Percentiles rank a stretch among this genome's conserved stretches.
phyloP scores from a whole-genome alignment of 768 basidiomycete genomes.

The Mycena indigotica region DNA sequence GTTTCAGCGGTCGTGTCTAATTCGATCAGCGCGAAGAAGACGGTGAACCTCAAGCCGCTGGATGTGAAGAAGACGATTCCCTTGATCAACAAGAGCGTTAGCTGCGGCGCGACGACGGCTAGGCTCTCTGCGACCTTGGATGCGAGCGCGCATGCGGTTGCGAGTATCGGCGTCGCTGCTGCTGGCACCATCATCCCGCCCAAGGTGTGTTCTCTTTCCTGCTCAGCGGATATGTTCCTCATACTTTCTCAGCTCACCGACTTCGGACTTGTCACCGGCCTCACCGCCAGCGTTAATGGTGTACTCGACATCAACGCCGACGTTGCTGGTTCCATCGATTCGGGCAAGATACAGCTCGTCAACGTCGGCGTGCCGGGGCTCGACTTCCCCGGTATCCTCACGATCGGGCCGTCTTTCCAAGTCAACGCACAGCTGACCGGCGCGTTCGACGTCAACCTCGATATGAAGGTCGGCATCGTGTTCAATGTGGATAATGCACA shows the following conservation, averaged over 20 bases:
- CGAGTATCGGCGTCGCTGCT: slow-evolving; percentile 24
- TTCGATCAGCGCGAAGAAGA: not conserved
- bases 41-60: slow-evolving; percentile 11
- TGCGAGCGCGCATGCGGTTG: slow-evolving; percentile 13
- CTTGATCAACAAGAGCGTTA: slow-evolving; percentile 7
- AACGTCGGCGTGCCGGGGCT: not conserved
- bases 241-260: not conserved
- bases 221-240: too few relatives aligned
- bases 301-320: not conserved
- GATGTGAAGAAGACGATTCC: slow-evolving; percentile 13
- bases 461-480: slow-evolving; percentile 15
- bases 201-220: not conserved
- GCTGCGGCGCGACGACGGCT: slow-evolving; percentile 1
- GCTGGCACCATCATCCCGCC: not conserved
- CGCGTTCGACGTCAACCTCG: slow-evolving; percentile 15
- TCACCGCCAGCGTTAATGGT: not conserved
- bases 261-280: not conserved
- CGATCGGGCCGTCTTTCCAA: slow-evolving; percentile 15
- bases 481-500: slow-evolving; percentile 15
- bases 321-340: not conserved
- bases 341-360: not conserved
- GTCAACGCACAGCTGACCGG: slow-evolving; percentile 11
- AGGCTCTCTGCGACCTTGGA: slow-evolving; percentile 12
- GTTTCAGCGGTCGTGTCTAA: not conserved
- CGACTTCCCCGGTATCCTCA: slow-evolving; percentile 1